phyloP scores from a whole-genome alignment of 352 stramenopile species.

The Hyaloperonospora brassicae region DNA sequence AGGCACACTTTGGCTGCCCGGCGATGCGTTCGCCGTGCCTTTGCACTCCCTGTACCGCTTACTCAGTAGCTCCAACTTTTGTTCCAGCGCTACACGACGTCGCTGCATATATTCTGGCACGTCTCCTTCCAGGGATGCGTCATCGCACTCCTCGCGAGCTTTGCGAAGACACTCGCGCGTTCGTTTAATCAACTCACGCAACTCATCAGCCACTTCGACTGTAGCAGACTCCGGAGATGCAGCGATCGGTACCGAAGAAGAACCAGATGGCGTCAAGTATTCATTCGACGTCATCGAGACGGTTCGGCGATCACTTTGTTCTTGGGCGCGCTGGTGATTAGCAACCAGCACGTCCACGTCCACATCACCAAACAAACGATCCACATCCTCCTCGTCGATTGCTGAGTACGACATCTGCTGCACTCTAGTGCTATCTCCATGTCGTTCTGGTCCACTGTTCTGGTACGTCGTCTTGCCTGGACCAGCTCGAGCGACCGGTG shows the following conservation, averaged over 20 bases:
- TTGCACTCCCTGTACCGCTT: slow-evolving; percentile 55
- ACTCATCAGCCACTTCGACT: slow-evolving; percentile 17
- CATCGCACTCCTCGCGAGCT: slow-evolving; percentile 74
- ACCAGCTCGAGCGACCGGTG: not conserved
- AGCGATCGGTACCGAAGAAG: slow-evolving; percentile 15
- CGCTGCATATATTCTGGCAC: slow-evolving; percentile 44
- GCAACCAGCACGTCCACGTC: slow-evolving; percentile 52
- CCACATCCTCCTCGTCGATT: slow-evolving; percentile 16
- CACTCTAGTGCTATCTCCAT: not conserved
- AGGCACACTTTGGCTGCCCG: slow-evolving; percentile 14
- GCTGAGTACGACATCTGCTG: slow-evolving; percentile 8
- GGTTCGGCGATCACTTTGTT: slow-evolving; percentile 10
- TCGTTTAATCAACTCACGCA: slow-evolving; percentile 48
- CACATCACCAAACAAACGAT: slow-evolving; percentile 32
- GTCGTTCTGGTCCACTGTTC: slow-evolving; percentile 1
- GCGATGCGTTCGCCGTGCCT: slow-evolving; percentile 14
- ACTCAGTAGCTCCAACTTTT: slow-evolving; percentile 50
- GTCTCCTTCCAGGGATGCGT: slow-evolving; percentile 73
- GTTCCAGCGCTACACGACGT: slow-evolving; percentile 43
- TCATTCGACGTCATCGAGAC: slow-evolving; percentile 6
- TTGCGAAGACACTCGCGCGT: slow-evolving; percentile 53
- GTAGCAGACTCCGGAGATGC: slow-evolving; percentile 16
- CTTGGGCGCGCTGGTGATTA: slow-evolving; percentile 31
- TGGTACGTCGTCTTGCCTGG: slow-evolving; percentile 7
- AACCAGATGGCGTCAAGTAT: slow-evolving; percentile 12